phyloP scores from a whole-genome alignment of 768 basidiomycete genomes.

The Pleurotus platypus region DNA sequence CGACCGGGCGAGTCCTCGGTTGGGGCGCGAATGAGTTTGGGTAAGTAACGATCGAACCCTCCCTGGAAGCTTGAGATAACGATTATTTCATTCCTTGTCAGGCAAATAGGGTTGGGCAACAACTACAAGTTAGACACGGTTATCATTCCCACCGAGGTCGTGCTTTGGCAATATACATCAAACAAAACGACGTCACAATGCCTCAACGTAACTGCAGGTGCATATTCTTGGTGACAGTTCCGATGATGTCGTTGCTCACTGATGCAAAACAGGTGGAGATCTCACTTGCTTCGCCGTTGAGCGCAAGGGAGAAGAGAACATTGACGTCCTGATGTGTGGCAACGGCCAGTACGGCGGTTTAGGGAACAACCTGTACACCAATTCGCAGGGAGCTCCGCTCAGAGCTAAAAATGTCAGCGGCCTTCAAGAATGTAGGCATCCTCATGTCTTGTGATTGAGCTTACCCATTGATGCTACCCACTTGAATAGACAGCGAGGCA shows the following conservation, averaged over 20 bases:
- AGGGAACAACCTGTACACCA: constrained; percentile 66
- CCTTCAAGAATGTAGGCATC: constrained; percentile 73
- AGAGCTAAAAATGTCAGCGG: constrained; percentile 81
- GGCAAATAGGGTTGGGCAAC: constrained; percentile 79
- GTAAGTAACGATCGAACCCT: constrained; percentile 30
- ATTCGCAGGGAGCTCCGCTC: constrained; percentile 64
- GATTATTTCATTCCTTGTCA: constrained; percentile 18
- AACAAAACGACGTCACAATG: constrained; percentile 55
- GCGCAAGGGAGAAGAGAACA: constrained; percentile 27
- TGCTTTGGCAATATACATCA: constrained; percentile 59
- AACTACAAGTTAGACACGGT: constrained; percentile 63
- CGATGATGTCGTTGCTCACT: constrained; percentile 2
- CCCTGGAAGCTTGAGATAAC: neutral
- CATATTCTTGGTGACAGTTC: neutral
- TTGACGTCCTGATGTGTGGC: constrained; percentile 68
- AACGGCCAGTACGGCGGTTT: constrained; percentile 83
- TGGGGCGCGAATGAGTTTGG: constrained; percentile 92
- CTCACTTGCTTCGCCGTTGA: constrained; percentile 77
- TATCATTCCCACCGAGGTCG: constrained; percentile 80
- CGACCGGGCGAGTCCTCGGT: constrained; percentile 69
- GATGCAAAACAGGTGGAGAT: constrained; percentile 54
- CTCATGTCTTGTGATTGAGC: neutral
- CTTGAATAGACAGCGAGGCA: constrained; percentile 58
- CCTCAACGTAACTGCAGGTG: constrained; percentile 62
- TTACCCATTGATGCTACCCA: constrained; percentile 7